Conservation (phyloP, 495 filamentous ascomycete genomes). For the Tuber indicum region DNA sequence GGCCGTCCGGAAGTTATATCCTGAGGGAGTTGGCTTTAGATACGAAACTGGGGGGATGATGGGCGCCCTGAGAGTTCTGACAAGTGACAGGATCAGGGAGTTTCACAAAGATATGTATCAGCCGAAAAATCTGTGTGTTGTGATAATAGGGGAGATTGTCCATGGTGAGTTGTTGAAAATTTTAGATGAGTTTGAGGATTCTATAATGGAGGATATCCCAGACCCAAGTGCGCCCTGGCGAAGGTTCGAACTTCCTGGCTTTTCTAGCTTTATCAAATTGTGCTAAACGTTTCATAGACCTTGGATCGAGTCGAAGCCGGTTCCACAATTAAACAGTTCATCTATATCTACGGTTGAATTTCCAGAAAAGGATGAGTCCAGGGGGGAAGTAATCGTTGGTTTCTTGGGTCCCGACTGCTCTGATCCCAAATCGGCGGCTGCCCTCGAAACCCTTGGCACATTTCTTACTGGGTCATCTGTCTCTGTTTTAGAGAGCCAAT, state of each 20-base stretch:
- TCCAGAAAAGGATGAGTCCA: slow-evolving; percentile 92
- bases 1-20: slow-evolving; percentile 72
- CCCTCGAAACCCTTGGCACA: slow-evolving; percentile 66
- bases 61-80: slow-evolving; percentile 77
- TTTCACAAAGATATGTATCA: slow-evolving; percentile 99
- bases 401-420: slow-evolving; percentile 78
- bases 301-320: slow-evolving; percentile 79
- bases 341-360: slow-evolving; percentile 75
- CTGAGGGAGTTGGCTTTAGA: slow-evolving; percentile 80
- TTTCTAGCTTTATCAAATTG: slow-evolving; percentile 5
- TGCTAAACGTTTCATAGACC: slow-evolving; percentile 50
- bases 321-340: slow-evolving; percentile 62
- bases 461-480: slow-evolving; percentile 91
- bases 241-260: slow-evolving; percentile 43
- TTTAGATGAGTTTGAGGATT: slow-evolving; percentile 80
- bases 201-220: slow-evolving; percentile 74
- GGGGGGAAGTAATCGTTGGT: slow-evolving; percentile 72
- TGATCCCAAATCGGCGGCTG: slow-evolving; percentile 57
- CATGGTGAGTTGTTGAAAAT: slow-evolving; percentile 71
- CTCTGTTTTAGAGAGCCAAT: slow-evolving; percentile 77
- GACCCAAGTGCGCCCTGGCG: slow-evolving; percentile 67
- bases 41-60: slow-evolving; percentile 98
- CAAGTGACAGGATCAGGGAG: slow-evolving; percentile 76
- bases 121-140: slow-evolving; percentile 85
- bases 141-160: slow-evolving; percentile 84